phyloP scores from a whole-genome alignment of 805 yeast species.

The Ogataea minuta region DNA sequence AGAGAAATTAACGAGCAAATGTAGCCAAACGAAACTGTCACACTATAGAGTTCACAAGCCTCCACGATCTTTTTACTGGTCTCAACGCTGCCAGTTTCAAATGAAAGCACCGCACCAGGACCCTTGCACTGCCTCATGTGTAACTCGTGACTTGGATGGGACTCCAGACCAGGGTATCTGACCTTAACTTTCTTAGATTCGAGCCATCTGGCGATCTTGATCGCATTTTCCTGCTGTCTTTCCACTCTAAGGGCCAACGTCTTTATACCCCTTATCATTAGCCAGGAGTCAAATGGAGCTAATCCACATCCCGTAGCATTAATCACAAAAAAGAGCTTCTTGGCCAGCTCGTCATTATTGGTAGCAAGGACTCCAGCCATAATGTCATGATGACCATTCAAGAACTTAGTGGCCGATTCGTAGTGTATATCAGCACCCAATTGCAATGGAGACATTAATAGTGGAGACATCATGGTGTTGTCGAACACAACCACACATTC shows the following conservation, averaged over 20 bases:
- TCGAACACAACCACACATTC: constrained; percentile 78
- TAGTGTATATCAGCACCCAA: constrained; percentile 89
- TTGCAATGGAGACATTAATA: constrained; percentile 79
- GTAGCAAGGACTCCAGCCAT: constrained; percentile 94
- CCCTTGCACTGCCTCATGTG: constrained; percentile 79
- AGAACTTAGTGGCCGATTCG: constrained; percentile 89
- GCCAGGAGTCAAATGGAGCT: constrained; percentile 92
- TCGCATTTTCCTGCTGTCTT: constrained; percentile 82
- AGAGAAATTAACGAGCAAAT: constrained; percentile 88
- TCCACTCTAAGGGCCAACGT: constrained; percentile 84
- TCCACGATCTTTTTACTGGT: constrained; percentile 73
- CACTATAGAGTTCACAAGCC: constrained; percentile 72
- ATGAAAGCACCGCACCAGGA: constrained; percentile 84
- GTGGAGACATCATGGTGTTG: constrained; percentile 96
- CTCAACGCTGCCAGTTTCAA: constrained; percentile 78
- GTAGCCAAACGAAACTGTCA: constrained; percentile 92
- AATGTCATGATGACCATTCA: constrained; percentile 93
- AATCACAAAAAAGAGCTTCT: constrained; percentile 68
- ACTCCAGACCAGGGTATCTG: constrained; percentile 79
- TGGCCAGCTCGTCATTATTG: constrained; percentile 59
- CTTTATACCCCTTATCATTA: constrained; percentile 81
- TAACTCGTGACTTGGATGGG: constrained; percentile 78
- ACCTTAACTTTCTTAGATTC: constrained; percentile 68
- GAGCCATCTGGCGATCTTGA: constrained; percentile 71
- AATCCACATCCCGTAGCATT: constrained; percentile 91